Percentiles rank a stretch among this genome's conserved stretches.
Evolutionary conservation across 495 filamentous ascomycete genomes (phyloP).

Genomic region (Daldinia bambusicola): DNA sequence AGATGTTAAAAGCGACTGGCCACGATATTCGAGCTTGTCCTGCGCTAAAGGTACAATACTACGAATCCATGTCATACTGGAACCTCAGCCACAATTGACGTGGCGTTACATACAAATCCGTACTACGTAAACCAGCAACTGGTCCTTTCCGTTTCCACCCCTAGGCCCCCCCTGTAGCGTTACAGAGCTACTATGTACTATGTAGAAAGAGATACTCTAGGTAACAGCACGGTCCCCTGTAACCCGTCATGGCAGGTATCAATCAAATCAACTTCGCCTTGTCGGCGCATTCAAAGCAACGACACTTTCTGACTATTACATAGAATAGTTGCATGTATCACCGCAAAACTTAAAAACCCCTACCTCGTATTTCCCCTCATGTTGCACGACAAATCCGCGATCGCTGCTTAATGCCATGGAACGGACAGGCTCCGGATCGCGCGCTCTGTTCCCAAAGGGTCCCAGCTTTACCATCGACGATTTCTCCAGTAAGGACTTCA

Average conservation of each 20-base stretch:
- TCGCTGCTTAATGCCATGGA: conserved; percentile 51
- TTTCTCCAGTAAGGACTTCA: conserved; percentile 93
- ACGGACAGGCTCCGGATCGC: conserved; percentile 57
- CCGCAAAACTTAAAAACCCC: neutral
- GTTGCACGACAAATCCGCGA: conserved; percentile 8
- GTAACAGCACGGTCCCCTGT: conserved; percentile 3
- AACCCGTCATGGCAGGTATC: neutral
- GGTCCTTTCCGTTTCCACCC: neutral
- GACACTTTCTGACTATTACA: conserved; percentile 13
- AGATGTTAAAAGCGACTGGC: conserved; percentile 31
- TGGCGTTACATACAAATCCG: conserved; percentile 9
- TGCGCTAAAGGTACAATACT: neutral
- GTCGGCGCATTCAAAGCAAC: conserved; percentile 17
- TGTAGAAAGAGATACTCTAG: neutral
- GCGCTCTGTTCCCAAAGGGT: conserved; percentile 78
- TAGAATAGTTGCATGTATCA: neutral
- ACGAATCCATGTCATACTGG: neutral
- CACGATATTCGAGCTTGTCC: conserved; percentile 19
- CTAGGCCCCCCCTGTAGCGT: neutral
- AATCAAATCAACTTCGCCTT: conserved; percentile 14
- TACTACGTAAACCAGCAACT: too few relatives aligned
- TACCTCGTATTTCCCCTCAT: conserved; percentile 11
- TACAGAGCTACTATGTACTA: too few relatives aligned
- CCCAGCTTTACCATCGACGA: conserved; percentile 86
- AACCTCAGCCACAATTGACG: conserved; percentile 22